These are phyloP conservation scores for Penicillium sp. DNA, from an alignment of 2,329 filamentous ascomycete species.

Conservation along the genomic window DNA sequence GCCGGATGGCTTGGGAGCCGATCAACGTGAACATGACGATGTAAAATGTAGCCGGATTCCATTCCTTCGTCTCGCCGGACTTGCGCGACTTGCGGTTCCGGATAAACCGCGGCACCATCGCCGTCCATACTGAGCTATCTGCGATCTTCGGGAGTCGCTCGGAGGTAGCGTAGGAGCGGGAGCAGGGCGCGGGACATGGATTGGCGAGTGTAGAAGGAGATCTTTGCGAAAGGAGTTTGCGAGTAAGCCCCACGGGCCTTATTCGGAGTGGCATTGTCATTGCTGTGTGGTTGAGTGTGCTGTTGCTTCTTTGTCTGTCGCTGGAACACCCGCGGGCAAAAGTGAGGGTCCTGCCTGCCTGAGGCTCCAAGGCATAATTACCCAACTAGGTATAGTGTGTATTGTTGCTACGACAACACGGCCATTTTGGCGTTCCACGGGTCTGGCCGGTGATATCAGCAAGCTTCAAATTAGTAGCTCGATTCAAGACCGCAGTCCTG, in stretches of 20 bases:
- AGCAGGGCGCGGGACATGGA: conserved; percentile 7
- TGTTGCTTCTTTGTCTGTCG: background rate
- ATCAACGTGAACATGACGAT: conserved; percentile 83
- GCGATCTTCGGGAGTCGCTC: conserved; percentile 47
- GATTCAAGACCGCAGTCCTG: conserved; percentile 19
- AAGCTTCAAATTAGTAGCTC: conserved; percentile 19
- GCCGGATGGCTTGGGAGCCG: conserved; percentile 93
- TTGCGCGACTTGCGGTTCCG: conserved; percentile 39
- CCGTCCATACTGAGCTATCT: conserved; percentile 67
- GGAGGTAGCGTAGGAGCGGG: conserved; percentile 25
- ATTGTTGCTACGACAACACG: conserved; percentile 37
- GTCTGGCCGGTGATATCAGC: conserved; percentile 24
- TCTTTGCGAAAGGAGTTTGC: conserved; percentile 4
- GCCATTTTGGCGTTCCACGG: conserved; percentile 20
- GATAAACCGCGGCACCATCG: conserved; percentile 64
- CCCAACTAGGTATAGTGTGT: conserved; percentile 22
- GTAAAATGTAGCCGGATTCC: conserved; percentile 82
- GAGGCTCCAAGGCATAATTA: conserved; percentile 16
- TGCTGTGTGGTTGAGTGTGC: conserved; percentile 1
- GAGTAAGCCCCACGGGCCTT: conserved; percentile 17
- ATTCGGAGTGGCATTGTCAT: conserved; percentile 24
- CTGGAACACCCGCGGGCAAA: background rate
- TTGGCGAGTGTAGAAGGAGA: conserved; percentile 5
- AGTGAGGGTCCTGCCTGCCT: conserved; percentile 14
- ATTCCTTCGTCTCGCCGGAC: conserved; percentile 58